Conservation (phyloP, 208 protist species). For the Trypanosoma rangeli region DNA sequence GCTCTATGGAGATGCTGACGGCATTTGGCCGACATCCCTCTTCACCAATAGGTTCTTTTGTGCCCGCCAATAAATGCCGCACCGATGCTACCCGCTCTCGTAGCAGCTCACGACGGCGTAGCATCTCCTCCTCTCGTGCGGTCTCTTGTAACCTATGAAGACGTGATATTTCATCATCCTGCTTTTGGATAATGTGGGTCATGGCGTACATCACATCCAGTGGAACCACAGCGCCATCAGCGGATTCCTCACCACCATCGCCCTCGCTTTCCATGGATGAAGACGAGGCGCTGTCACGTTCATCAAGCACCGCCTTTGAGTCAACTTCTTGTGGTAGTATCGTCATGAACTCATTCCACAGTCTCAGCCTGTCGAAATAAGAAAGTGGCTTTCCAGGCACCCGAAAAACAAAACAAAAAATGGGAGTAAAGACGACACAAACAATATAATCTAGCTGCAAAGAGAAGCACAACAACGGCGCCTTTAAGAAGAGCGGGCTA, state of each 20-base stretch:
- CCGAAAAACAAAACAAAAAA: not conserved
- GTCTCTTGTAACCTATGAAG: not conserved
- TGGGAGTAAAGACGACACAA: not conserved
- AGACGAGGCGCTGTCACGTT: not conserved
- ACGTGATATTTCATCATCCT: not conserved
- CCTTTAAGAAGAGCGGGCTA: not conserved
- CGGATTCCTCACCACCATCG: too few species aligned
- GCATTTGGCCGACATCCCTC: not conserved
- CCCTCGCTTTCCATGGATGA: slow-evolving; percentile 1
- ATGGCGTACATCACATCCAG: not conserved
- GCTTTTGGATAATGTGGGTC: not conserved
- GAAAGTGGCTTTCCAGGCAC: not conserved
- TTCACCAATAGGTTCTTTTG: not conserved
- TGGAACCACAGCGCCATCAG: not conserved
- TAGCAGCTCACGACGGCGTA: not conserved
- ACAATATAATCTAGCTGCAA: not conserved
- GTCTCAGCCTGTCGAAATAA: not conserved
- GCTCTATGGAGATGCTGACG: not conserved
- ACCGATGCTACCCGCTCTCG: not conserved
- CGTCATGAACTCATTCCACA: not conserved
- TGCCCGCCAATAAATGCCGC: not conserved
- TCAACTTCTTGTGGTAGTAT: not conserved
- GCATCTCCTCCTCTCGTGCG: not conserved
- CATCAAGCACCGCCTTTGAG: not conserved
- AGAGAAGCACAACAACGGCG: not conserved